These are phyloP conservation scores for Mercurialis annua DNA, from an alignment of 345 rosid genomes.

Conservation along the genomic window DNA sequence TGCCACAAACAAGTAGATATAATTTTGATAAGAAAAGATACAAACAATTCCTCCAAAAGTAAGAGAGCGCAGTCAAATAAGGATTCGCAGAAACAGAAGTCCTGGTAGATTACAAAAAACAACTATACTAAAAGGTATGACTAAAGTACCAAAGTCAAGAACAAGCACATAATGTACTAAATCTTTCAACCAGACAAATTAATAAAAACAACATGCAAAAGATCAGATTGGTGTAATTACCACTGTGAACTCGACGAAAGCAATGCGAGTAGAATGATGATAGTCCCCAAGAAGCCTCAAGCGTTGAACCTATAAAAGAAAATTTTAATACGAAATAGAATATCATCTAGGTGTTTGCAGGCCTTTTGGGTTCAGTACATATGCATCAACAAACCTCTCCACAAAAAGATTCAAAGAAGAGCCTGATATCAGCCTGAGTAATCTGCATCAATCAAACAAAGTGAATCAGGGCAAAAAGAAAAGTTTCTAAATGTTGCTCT, in stretches of 20 bases:
- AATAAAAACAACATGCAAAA: not conserved
- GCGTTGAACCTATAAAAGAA: conserved; percentile 62
- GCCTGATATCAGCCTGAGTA: conserved; percentile 76
- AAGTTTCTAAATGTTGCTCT: not conserved
- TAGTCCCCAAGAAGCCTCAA: conserved; percentile 93
- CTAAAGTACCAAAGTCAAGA: not conserved
- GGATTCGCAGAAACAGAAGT: not conserved
- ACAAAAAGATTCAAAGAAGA: conserved; percentile 78
- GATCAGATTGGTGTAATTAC: conserved; percentile 30
- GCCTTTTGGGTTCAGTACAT: conserved; percentile 5
- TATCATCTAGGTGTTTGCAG: not conserved
- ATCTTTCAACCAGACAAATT: not conserved
- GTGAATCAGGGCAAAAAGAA: conserved; percentile 12
- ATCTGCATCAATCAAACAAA: conserved; percentile 45
- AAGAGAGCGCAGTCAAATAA: not conserved
- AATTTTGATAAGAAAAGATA: not conserved
- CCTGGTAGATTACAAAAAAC: not conserved
- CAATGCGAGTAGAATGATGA: conserved; percentile 89
- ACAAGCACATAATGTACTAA: not conserved
- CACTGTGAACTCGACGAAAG: conserved; percentile 87
- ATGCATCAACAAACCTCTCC: conserved; percentile 65
- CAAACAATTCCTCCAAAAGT: not conserved
- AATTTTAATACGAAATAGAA: conserved; percentile 9
- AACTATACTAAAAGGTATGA: not conserved
- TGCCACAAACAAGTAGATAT: not conserved